phyloP scores from a whole-genome alignment of 1,284 basidiomycete species.

The Apiotrichum gracile region DNA sequence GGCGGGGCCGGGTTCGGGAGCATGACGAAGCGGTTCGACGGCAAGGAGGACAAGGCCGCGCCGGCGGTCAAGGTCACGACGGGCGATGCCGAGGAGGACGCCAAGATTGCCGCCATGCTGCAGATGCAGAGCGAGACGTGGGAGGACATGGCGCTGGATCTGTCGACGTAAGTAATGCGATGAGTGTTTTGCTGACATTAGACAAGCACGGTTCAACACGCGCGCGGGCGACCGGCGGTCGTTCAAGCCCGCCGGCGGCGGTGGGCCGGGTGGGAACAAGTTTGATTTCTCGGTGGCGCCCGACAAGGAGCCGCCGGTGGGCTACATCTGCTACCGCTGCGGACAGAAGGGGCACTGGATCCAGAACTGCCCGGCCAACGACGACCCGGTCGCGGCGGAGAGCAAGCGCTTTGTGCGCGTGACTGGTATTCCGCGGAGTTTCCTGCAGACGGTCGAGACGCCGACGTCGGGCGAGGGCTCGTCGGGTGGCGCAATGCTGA shows the following conservation, averaged over 20 bases:
- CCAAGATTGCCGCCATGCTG: slow-evolving; percentile 42
- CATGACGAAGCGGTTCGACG: slow-evolving; percentile 87
- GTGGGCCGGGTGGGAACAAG: slow-evolving; percentile 24
- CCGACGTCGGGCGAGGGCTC: slow-evolving; percentile 63
- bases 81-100: slow-evolving; percentile 45
- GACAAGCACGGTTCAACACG: slow-evolving; percentile 12
- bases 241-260: slow-evolving; percentile 42
- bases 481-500: slow-evolving; percentile 86
- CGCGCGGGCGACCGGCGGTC: slow-evolving; percentile 12
- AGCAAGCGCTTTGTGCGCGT: slow-evolving; percentile 93
- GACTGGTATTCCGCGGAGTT: slow-evolving; percentile 94
- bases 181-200: slow-evolving; percentile 1
- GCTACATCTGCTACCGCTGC: slow-evolving; percentile 99
- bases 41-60: slow-evolving; percentile 56
- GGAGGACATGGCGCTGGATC: slow-evolving; percentile 45
- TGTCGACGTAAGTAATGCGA: slow-evolving; percentile 35
- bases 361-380: slow-evolving; percentile 96
- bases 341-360: slow-evolving; percentile 99
- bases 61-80: slow-evolving; percentile 33
- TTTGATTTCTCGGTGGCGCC: slow-evolving; percentile 50
- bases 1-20: slow-evolving; percentile 36
- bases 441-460: slow-evolving; percentile 92
- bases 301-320: slow-evolving; percentile 58
- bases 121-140: slow-evolving; percentile 42
- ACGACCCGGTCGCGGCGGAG: slow-evolving; percentile 89